Percentiles rank a stretch among this genome's conserved stretches.
These are phyloP conservation scores for Petunia secreta DNA, from an alignment of 257 asterid genomes.

Conservation along the genomic window DNA sequence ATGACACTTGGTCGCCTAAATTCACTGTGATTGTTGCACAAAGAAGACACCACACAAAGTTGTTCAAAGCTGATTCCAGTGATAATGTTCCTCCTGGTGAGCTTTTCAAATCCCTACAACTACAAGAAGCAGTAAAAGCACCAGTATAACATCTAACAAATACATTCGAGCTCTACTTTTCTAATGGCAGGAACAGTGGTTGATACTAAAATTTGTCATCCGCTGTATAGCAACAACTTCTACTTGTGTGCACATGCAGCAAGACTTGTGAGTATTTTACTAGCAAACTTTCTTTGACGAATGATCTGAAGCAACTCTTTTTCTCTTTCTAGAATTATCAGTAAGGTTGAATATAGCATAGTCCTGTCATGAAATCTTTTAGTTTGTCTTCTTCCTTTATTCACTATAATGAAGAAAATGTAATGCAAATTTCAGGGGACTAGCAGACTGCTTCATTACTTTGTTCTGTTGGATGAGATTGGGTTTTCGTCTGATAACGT, in stretches of 20 bases:
- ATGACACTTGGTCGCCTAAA: slow-evolving; percentile 56
- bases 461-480: slow-evolving; percentile 50
- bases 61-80: slow-evolving; percentile 38
- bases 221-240: slow-evolving; percentile 25
- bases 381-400: neutral
- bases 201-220: slow-evolving; percentile 34
- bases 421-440: slow-evolving; percentile 44
- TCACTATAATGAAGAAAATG: slow-evolving; percentile 19
- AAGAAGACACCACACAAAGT: slow-evolving; percentile 56
- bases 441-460: slow-evolving; percentile 52
- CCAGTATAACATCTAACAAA: neutral
- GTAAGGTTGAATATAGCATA: neutral
- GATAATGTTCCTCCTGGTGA: slow-evolving; percentile 49
- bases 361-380: neutral
- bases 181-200: slow-evolving; percentile 31
- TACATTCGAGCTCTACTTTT: neutral
- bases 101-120: slow-evolving; percentile 9
- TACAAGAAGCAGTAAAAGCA: neutral
- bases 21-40: slow-evolving; percentile 49
- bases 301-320: neutral
- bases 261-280: slow-evolving; percentile 13
- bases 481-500: slow-evolving; percentile 53
- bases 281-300: neutral
- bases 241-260: slow-evolving; percentile 29
- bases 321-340: neutral